Evolutionary conservation across 352 stramenopile species (phyloP), one percentile per base, ranked within the genome.

Genomic region (Bremia lactucae): DNA sequence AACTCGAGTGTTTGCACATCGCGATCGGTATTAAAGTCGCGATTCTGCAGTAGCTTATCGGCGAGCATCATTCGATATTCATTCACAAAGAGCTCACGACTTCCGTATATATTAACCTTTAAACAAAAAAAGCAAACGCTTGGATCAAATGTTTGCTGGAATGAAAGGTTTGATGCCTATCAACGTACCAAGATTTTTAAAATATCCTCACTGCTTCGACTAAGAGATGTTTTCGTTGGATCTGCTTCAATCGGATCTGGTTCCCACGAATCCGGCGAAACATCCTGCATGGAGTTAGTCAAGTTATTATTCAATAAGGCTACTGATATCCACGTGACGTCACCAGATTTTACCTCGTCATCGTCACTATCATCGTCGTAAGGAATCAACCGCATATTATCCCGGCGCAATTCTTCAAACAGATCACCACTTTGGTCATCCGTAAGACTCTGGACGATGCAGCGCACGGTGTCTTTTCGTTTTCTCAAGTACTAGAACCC

Each of bases 11-110:
- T 99, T 53, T 96, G 87, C 6, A 89, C 83, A 42, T 96, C 82
- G 14, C 81, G 74, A 53, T 98, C 94, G 0, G 93, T 98, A 52
- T 97, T 72, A 55, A 93, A 98, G 28, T 95, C 75, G 5, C 94
- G 60, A 58, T 96, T 97, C 8, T 83, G 67, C 10, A 98, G 68
- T 14, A 98, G 63, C 49, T 98, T 98, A 56, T 98, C 94, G 0
- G 94, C 94, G 19, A 99, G 67, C 88, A 98, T 97, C 49, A 97
- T 74, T 14, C 95, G 71, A 58, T 98, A 99, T 65, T 99, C 96
- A 65, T 96, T 96, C n/a, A 98, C 93, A 66, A 99, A 99, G 11
- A 98, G 58, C 52, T 98, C 94, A 36, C 96, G 96, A 52, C 87
- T 98, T 29, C 95, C 96, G 62, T 98, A 99, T 48, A 99, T 99